Evolutionary conservation across 495 filamentous ascomycete species (phyloP), one percentile per base, ranked within the genome.

Genomic region (Aspergillus taichungensis): DNA sequence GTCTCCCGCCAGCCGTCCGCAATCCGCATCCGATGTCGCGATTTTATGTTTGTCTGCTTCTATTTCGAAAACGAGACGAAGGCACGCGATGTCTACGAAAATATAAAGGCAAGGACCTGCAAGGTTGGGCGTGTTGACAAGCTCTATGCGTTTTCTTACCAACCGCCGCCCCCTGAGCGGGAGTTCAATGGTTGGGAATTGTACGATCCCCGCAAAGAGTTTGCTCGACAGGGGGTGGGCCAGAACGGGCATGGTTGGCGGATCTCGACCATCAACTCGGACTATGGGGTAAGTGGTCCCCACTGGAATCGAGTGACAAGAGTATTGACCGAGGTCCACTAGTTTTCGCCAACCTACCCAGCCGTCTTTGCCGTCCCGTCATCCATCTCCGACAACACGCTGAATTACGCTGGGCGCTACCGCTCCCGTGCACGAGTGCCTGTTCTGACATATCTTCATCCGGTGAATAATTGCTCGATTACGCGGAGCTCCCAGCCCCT

Each of bases 321-420:
- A 51, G 3, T 50, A 43, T 57, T 74, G 36, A 73, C 54, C 50
- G 41, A 5, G 11, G 34, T 30, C n/a, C 6, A 56, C 30, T 46
- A 86, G 81, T 97, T 95, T 58, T 95, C 89, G 28, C 82, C 87
- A 9, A 99, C 94, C n/a, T 99, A 99, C 62, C 92, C 92, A 31
- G 81, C 83, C 1, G 50, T 94, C 13, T 75, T 99, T 9, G 79
- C 79, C 24, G 87, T 97, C 12, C 92, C 92, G 13, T 79, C 82
- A 29, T 75, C 78, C 37, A 94, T 99, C 53, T 97, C 92, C 34
- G 92, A 99, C 65, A 97, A 90, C 52, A 88, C 88, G 36, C 78
- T 99, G 43, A 95, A 94, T 49, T 95, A 99, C 58, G 94, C 91
- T 8, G 85, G 85, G 48, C 73, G 75, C 46, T 97, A 91, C 66